Conservation (phyloP, 2,329 filamentous ascomycete species). For the Colletotrichum karsti region DNA sequence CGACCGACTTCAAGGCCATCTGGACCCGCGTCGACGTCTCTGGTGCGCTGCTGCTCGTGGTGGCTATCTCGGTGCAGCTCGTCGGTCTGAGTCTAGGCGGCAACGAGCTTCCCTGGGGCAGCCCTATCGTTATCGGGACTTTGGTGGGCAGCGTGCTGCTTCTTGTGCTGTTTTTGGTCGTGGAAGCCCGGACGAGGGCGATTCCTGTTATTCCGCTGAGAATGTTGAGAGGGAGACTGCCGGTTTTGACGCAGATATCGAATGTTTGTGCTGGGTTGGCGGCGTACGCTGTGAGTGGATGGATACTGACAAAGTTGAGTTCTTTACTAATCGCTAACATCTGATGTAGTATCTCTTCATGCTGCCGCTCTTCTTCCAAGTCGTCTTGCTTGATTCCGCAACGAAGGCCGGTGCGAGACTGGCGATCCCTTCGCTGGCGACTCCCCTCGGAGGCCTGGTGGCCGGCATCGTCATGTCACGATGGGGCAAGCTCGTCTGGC, state of each 20-base stretch:
- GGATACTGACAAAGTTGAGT: background rate
- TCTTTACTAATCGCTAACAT: fast-evolving
- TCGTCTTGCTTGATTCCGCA: conserved; percentile 69
- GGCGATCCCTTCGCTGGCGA: conserved; percentile 68
- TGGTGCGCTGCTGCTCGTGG: conserved; percentile 64
- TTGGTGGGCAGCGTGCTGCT: conserved; percentile 53
- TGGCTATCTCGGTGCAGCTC: conserved; percentile 66
- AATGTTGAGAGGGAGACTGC: conserved; percentile 65
- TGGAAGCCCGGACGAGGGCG: conserved; percentile 58
- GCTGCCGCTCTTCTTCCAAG: conserved; percentile 75
- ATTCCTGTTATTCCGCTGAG: conserved; percentile 63
- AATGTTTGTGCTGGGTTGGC: conserved; percentile 70
- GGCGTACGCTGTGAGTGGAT: conserved; percentile 64
- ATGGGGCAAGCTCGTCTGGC: conserved; percentile 58
- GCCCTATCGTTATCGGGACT: conserved; percentile 54
- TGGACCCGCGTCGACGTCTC: conserved; percentile 67
- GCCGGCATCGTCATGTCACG: conserved; percentile 68
- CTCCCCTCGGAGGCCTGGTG: conserved; percentile 63
- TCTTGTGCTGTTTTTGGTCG: conserved; percentile 52
- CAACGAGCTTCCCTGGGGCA: conserved; percentile 62
- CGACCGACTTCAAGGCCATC: conserved; percentile 43
- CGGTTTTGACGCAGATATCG: conserved; percentile 62
- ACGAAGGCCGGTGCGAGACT: conserved; percentile 72
- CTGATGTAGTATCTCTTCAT: conserved; percentile 69
- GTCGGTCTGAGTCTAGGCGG: conserved; percentile 64